Base-by-base conservation (phyloP, 1,284 basidiomycete genomes). In the Kwoniella shivajii region DNA sequence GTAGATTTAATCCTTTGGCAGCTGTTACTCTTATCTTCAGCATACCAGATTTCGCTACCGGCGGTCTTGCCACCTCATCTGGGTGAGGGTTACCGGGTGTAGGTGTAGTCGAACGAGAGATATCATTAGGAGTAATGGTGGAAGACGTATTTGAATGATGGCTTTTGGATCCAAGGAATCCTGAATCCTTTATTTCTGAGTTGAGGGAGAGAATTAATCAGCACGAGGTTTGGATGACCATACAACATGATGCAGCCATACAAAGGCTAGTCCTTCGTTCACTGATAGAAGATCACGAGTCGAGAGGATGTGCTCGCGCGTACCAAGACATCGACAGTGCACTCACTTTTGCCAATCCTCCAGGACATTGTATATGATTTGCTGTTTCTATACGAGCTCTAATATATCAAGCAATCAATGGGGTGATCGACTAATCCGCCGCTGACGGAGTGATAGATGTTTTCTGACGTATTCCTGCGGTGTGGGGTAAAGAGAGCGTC, bases 1-100 rank as follows among this genome's bases (percentile, higher is more conserved):
- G 83, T 29, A 84, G 64, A 30, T 67, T 69, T 29, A 84, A 72
- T n/a, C 79, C 80, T 50, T 80, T 78, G 1, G 80, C 83, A 49
- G 82, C 82, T 37, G 83, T 81, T 39, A 84, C 82, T 20, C 82
- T 74, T 65, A 84, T 84, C 61, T 82, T 81, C 46, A 84, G 73
- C 60, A 84, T 78, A 54, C 83, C 83, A 29, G 75, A 79, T 53
- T 79, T 73, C 0, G 77, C 72, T 29, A 81, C 80, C 39, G 79
- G 79, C 30, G 73, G 69, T 37, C 57, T 26, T 16, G 60, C 50
- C 3, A 59, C 38, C 27, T 63, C 60, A 56, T 69, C 70, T 1
- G 74, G 73, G 59, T 75, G 66, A 5, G 75, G 75, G 58, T 77
- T 75, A 11, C 75, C 72, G 0, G 78, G 78, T 26, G 78, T 79